Evolutionary conservation across 352 stramenopile species (phyloP), one percentile per base, ranked within the genome.

Genomic region (Pythium grandisporangium): DNA sequence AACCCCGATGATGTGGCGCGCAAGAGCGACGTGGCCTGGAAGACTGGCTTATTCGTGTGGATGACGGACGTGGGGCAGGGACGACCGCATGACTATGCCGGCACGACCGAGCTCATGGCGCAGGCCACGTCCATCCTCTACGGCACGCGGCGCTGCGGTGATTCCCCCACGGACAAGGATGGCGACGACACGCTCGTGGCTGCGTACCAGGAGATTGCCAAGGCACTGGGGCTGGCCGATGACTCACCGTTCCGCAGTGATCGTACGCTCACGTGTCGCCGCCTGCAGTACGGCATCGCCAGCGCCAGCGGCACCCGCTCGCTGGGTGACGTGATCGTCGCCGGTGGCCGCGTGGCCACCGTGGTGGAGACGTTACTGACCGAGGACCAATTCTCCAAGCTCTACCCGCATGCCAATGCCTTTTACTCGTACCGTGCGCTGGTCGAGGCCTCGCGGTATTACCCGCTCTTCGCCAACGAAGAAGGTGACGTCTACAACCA

Each of bases 391-490:
- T 53, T 48, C 16, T 8, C 26, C 13, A 3, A 47, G 20, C 21
- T 37, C 5, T 53, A 42, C 25, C 46, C 46, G 2, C 21, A 47
- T 7, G 46, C 46, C 6, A 12, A 37, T 12, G 24, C 46, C 5
- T 10, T 47, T 12, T 53, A 53, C 46, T 26, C 23, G n/a, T 53
- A 48, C 37, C 17, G 34, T 22, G 13, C 36, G n/a, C 5, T 53
- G 3, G 10, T 29, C 2, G 34, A 46, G 26, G 37, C 46, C 6
- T 19, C 21, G 5, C 26, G 25, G 4, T 36, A 48, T 16, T 53
- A 48, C 37, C 46, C 46, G 6, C 14, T 7, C 10, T 53, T 53
- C 32, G 46, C 37, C 34, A 48, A 38, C 34, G 29, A 35, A 20
- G 46, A 36, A 29, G 30, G 44, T 25, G 37, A 41, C 16, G 26